Percentiles rank a stretch among this genome's conserved stretches.
These are phyloP conservation scores for Tetrastigma voinierianum DNA, from an alignment of 164 flowering plant species.

Conservation along the genomic window DNA sequence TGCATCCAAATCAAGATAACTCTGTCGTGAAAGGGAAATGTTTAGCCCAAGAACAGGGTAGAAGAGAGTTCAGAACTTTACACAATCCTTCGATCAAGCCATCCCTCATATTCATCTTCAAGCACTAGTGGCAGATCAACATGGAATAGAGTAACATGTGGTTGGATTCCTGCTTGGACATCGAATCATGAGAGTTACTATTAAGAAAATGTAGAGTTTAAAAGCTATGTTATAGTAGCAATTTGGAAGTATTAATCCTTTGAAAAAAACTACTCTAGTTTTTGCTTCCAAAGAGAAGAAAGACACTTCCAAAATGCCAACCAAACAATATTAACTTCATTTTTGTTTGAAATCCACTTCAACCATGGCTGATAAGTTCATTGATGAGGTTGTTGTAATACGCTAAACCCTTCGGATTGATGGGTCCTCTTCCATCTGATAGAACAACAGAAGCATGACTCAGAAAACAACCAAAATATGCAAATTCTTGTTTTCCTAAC, in stretches of 20 bases:
- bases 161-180: conserved; percentile 12
- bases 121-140: not conserved
- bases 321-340: not conserved
- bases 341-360: not conserved
- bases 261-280: not conserved
- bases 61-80: conserved; percentile 2
- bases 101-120: conserved; percentile 23
- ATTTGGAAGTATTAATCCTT: no score
- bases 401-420: conserved; percentile 37
- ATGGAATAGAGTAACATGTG: conserved; percentile 22
- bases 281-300: not conserved
- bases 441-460: not conserved
- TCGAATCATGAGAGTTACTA: no score
- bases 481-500: not conserved
- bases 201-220: no score
- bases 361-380: conserved; percentile 30
- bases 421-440: conserved; percentile 41
- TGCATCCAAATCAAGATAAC: conserved; percentile 7
- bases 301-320: not conserved
- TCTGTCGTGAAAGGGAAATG: not conserved
- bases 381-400: conserved; percentile 50
- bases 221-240: no score
- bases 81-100: conserved; percentile 21
- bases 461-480: not conserved
- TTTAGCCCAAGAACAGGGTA: not conserved